Evolutionary conservation across 2,329 filamentous ascomycete genomes (phyloP).

Genomic region (Cordyceps tenuipes): DNA sequence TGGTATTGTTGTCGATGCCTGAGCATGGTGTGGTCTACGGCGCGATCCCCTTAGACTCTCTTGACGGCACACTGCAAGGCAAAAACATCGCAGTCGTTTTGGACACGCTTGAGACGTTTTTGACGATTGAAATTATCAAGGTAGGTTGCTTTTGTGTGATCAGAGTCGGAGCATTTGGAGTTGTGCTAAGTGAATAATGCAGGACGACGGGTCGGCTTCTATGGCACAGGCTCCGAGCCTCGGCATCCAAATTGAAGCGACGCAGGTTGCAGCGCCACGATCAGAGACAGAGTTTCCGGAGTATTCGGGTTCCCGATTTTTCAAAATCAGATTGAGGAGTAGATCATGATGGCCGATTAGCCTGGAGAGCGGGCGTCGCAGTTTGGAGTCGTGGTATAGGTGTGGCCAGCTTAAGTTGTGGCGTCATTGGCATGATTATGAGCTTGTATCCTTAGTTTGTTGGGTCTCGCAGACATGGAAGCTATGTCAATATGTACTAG

Average conservation of each 20-base stretch:
- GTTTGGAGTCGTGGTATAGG: background rate
- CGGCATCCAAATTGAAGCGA: background rate
- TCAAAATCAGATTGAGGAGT: background rate
- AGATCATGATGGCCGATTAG: background rate
- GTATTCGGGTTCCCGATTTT: background rate
- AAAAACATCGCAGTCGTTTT: background rate
- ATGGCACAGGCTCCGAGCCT: background rate
- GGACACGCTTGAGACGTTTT: background rate
- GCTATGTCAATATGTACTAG: background rate
- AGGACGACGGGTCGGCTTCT: conserved; percentile 1
- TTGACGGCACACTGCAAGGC: background rate
- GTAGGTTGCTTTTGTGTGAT: conserved; percentile 15
- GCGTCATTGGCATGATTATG: background rate
- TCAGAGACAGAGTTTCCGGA: conserved; percentile 3
- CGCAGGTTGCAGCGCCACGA: background rate
- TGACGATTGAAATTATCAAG: conserved; percentile 27
- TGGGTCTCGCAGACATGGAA: background rate
- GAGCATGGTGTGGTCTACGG: conserved; percentile 24
- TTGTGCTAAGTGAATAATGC: background rate
- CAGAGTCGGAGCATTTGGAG: background rate
- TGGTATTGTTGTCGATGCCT: conserved; percentile 30
- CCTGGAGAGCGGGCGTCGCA: background rate
- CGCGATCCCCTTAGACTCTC: conserved; percentile 41
- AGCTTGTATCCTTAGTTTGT: background rate
- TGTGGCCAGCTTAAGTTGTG: background rate